Percentiles rank a stretch among this genome's conserved stretches.
phyloP scores from a whole-genome alignment of 208 protist genomes.

The Trypanosomatidae sp. region DNA sequence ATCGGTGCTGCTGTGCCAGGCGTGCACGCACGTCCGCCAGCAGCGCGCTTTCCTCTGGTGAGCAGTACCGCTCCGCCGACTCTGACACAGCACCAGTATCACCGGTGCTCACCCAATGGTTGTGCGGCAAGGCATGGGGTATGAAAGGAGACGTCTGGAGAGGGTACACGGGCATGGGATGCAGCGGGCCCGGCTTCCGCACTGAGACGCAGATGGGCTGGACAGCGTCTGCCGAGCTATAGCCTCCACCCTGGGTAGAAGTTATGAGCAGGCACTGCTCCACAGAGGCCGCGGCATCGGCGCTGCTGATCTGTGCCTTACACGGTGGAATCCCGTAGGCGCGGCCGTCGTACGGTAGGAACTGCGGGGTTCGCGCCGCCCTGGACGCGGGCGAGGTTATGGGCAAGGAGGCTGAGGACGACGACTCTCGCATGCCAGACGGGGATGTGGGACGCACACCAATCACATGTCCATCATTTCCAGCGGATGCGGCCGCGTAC shows the following conservation, averaged over 20 bases:
- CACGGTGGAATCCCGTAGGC: conserved; percentile 43
- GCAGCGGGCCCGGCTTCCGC: neutral
- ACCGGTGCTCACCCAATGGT: neutral
- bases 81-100: neutral
- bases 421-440: neutral
- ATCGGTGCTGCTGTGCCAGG: conserved; percentile 9
- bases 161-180: neutral
- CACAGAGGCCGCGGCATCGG: conserved; percentile 2
- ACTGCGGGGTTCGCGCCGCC: conserved; percentile 13
- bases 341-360: conserved; percentile 47
- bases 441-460: neutral
- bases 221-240: neutral
- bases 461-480: neutral
- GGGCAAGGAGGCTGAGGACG: neutral
- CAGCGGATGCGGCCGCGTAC: neutral
- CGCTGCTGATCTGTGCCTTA: conserved; percentile 3
- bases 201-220: neutral
- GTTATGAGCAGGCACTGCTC: neutral
- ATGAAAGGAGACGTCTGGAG: neutral
- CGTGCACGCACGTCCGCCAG: conserved; percentile 22
- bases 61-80: conserved; percentile 6
- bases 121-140: neutral
- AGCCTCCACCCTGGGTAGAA: neutral
- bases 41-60: conserved; percentile 14
- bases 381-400: neutral